Evolutionary conservation across 306 rosid species (phyloP), one percentile per base, ranked within the genome.

Genomic region (Cicer bijugum): DNA sequence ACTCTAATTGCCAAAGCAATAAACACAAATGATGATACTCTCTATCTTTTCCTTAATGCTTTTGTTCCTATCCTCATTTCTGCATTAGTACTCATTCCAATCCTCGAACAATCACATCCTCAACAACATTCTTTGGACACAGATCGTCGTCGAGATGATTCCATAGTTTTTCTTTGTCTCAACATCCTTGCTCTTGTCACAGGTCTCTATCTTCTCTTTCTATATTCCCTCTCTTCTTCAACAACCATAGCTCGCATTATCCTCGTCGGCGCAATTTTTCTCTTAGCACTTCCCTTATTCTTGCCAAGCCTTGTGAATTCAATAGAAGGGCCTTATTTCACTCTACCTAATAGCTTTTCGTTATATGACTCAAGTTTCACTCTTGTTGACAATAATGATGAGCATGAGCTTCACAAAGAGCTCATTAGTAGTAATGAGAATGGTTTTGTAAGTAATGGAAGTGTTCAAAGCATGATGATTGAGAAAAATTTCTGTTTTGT

Each of bases 1-100:
- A 86, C 88, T 57, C 90, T 89, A 39, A 72, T 86, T 40, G 89
- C 88, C 67, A 86, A 89, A 66, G 92, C 96, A 17, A 72, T 92
- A 56, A 81, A 82, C 61, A 88, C 93, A 7, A 70, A 12, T 4
- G 67, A 82, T 33, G 83, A 78, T 17, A 55, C 85, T 1, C 72
- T 86, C 53, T 90, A 86, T 37, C 91, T 90, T 42, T 28, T 89
- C 71, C 89, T 92, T 52, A 90, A 92, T 81, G 92, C 97, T 7
- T 6, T 85, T 17, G 76, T 87, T 62, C 98, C 97, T n/a, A 70
- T 90, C 17, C 75, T 90, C 69, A 71, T 77, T 48, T 88, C 92
- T 7, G 12, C 7, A 7, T 35, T 82, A 4, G 84, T 81, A 14
- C 83, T 92, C 46, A 0, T 85, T 81, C 92, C 96, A 1, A 60